Conservation (phyloP, 352 stramenopile species). For the Phytophthora constricta region DNA sequence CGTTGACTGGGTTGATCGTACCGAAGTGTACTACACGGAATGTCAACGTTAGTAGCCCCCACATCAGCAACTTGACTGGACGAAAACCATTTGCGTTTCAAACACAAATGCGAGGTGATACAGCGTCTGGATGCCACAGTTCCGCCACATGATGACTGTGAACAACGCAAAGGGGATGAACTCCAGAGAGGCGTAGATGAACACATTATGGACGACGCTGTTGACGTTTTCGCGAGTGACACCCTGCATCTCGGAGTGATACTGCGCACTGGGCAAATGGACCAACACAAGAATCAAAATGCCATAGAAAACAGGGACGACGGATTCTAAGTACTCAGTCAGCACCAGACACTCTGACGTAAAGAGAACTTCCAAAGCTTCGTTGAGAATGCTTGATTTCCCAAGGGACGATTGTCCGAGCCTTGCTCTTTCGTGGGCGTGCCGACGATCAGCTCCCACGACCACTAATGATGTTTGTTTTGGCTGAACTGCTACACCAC, state of each 20-base stretch:
- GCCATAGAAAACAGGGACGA: conserved; percentile 32
- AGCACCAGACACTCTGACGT: conserved; percentile 33
- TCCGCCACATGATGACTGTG: conserved; percentile 1
- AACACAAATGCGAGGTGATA: conserved; percentile 33
- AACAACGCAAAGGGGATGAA: conserved; percentile 15
- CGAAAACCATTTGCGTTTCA: conserved; percentile 17
- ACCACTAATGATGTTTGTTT: too few relatives aligned
- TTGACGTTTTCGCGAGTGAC: conserved; percentile 2
- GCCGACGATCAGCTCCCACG: too few relatives aligned
- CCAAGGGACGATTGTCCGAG: too few relatives aligned
- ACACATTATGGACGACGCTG: conserved; percentile 5
- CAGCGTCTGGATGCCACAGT: conserved; percentile 14
- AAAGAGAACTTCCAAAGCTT: conserved; percentile 18
- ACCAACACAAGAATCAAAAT: conserved; percentile 11
- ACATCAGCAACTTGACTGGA: conserved; percentile 18
- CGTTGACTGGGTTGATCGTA: not conserved
- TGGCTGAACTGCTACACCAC: too few relatives aligned
- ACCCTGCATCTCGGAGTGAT: conserved; percentile 28
- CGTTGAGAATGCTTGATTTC: too few relatives aligned
- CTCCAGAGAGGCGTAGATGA: conserved; percentile 21
- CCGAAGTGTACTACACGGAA: conserved; percentile 12
- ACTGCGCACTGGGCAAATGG: conserved; percentile 21
- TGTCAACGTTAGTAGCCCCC: conserved; percentile 7
- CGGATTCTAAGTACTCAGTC: conserved; percentile 33
- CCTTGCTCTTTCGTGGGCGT: too few relatives aligned